phyloP scores from a whole-genome alignment of 2,329 filamentous ascomycete genomes.

The Nemania sp. region DNA sequence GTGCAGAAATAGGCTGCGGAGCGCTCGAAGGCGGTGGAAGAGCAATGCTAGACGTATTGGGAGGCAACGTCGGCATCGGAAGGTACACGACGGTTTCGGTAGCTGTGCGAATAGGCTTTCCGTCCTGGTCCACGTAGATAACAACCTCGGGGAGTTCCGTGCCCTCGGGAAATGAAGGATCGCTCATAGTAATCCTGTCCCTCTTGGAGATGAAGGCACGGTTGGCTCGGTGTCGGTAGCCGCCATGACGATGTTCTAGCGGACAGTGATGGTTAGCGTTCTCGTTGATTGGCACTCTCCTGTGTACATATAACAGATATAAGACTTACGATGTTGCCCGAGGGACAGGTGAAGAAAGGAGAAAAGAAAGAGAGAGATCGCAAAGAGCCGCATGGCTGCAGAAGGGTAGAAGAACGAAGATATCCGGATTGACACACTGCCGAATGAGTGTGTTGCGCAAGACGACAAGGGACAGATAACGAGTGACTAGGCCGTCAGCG shows the following conservation, averaged over 20 bases:
- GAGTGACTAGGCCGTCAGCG: constrained; percentile 30
- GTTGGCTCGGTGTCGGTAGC: constrained; percentile 35
- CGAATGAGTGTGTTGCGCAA: constrained; percentile 23
- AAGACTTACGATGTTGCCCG: constrained; percentile 46
- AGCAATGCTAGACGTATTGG: constrained; percentile 1
- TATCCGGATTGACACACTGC: constrained; percentile 9
- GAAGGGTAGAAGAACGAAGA: constrained; percentile 12
- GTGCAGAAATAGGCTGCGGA: constrained; percentile 11
- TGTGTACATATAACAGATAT: neutral
- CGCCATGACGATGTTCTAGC: constrained; percentile 40
- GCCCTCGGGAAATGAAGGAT: constrained; percentile 43
- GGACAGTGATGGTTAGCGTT: no score
- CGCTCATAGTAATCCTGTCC: constrained; percentile 42
- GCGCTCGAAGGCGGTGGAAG: constrained; percentile 9
- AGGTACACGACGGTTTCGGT: constrained; percentile 43
- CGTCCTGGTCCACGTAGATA: constrained; percentile 63
- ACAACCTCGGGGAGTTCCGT: constrained; percentile 53
- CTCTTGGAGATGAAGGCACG: constrained; percentile 30
- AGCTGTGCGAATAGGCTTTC: constrained; percentile 52
- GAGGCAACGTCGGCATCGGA: constrained; percentile 25
- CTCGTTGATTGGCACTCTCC: no score
- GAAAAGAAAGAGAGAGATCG: constrained; percentile 43
- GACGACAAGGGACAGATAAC: constrained; percentile 28
- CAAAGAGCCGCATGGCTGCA: constrained; percentile 49
- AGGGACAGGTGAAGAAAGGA: constrained; percentile 46